Conservation (phyloP, 1,139 yeast genomes). For the Scheffersomyces illinoinensis region DNA sequence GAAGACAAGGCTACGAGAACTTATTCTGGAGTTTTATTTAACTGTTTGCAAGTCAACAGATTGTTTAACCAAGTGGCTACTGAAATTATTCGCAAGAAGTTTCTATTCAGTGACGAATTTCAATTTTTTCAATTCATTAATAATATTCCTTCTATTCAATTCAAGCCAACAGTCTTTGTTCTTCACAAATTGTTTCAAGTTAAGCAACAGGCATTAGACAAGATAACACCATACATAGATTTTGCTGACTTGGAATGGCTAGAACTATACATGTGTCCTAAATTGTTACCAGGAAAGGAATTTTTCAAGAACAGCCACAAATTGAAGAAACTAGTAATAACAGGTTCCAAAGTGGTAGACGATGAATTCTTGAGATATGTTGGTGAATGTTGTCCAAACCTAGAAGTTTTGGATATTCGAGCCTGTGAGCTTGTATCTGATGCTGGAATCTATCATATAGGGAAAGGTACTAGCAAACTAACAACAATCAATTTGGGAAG, state of each 20-base stretch:
- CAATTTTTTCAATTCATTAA: conserved; percentile 48
- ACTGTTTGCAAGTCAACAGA: conserved; percentile 68
- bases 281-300: conserved; percentile 55
- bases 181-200: conserved; percentile 38
- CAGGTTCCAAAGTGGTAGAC: conserved; percentile 70
- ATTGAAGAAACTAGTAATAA: conserved; percentile 63
- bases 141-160: conserved; percentile 4
- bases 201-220: conserved; percentile 29
- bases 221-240: conserved; percentile 25
- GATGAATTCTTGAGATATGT: conserved; percentile 59
- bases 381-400: conserved; percentile 55
- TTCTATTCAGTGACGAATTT: conserved; percentile 53
- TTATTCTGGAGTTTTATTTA: conserved; percentile 31
- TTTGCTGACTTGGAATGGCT: conserved; percentile 60
- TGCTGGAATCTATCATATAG: conserved; percentile 67
- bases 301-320: conserved; percentile 34
- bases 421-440: conserved; percentile 85
- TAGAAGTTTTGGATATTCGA: conserved; percentile 70
- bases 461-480: conserved; percentile 57
- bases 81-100: conserved; percentile 53
- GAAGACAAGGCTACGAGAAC: conserved; percentile 9
- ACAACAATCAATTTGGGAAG: conserved; percentile 75
- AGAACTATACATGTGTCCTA: conserved; percentile 84
- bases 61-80: conserved; percentile 61
- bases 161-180: conserved; percentile 33